Evolutionary conservation across 1,284 basidiomycete genomes (phyloP).

Genomic region (Dichomitus squalens): DNA sequence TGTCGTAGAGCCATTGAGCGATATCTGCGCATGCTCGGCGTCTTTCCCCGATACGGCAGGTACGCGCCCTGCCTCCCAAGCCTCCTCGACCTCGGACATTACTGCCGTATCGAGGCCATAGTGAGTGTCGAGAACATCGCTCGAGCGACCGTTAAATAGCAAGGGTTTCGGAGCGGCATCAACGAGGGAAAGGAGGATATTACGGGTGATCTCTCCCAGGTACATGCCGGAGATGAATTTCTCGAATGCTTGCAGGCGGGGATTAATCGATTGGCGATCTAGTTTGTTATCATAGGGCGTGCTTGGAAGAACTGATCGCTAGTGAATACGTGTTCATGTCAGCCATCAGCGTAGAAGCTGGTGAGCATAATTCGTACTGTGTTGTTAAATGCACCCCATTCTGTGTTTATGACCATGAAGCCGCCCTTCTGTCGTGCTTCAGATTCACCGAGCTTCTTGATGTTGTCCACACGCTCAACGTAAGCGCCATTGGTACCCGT

Average conservation of each 20-base stretch:
- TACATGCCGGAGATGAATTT: constrained; percentile 99
- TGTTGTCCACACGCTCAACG: constrained; percentile 84
- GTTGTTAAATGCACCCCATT: constrained; percentile 98
- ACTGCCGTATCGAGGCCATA: constrained; percentile 94
- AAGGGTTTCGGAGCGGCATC: constrained; percentile 74
- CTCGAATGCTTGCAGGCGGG: constrained; percentile 92
- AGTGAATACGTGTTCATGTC: background rate
- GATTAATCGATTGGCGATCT: constrained; percentile 94
- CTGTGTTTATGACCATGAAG: constrained; percentile 95
- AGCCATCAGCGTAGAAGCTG: constrained; percentile 7
- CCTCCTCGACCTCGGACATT: constrained; percentile 85
- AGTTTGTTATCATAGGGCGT: constrained; percentile 94
- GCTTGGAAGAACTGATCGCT: constrained; percentile 86
- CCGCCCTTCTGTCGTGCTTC: constrained; percentile 62
- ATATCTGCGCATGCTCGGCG: constrained; percentile 5
- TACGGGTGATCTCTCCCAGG: constrained; percentile 91
- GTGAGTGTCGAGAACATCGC: constrained; percentile 77
- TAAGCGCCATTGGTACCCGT: constrained; percentile 99
- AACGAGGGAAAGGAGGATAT: constrained; percentile 84
- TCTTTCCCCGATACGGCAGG: constrained; percentile 5
- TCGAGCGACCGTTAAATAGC: constrained; percentile 83
- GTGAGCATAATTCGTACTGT: constrained; percentile 49
- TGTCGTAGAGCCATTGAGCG: background rate
- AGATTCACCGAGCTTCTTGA: constrained; percentile 78
- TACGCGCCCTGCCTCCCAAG: constrained; percentile 55